Percentiles rank a stretch among this genome's conserved stretches.
These are phyloP conservation scores for Phytophthora lateralis DNA, from an alignment of 352 stramenopile species.

Conservation along the genomic window DNA sequence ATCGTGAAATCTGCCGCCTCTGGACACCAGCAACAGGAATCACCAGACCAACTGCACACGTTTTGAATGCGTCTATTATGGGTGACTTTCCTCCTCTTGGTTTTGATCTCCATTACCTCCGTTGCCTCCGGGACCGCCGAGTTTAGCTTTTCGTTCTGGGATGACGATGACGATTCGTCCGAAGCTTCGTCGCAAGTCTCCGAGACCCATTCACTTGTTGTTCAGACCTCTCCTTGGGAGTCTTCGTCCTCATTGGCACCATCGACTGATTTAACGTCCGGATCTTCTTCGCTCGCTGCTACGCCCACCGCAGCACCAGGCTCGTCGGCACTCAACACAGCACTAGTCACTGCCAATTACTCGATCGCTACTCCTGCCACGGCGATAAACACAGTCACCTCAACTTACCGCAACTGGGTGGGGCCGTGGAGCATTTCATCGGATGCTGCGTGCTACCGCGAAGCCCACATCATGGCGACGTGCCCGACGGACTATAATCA, in stretches of 20 bases:
- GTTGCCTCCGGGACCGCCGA: background rate
- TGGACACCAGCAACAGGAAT: background rate
- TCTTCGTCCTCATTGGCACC: background rate
- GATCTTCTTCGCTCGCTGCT: background rate
- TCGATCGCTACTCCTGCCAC: slow-evolving; percentile 14
- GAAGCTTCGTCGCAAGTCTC: slow-evolving; percentile 1
- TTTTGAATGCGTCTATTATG: slow-evolving; percentile 2
- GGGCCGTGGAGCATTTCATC: slow-evolving; percentile 23
- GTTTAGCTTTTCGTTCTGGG: slow-evolving; percentile 14
- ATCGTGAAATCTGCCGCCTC: slow-evolving; percentile 4
- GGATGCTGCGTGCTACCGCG: slow-evolving; percentile 24
- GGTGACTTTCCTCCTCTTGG: slow-evolving; percentile 5
- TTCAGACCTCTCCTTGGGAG: background rate
- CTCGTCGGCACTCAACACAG: background rate
- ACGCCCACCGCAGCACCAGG: background rate
- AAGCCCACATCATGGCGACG: slow-evolving; percentile 34
- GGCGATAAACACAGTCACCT: slow-evolving; percentile 5
- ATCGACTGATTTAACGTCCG: background rate
- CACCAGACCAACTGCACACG: background rate
- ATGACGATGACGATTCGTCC: slow-evolving; percentile 9
- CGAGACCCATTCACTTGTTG: background rate
- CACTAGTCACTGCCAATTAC: slow-evolving; percentile 5
- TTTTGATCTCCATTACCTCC: background rate
- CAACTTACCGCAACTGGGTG: slow-evolving; percentile 41
- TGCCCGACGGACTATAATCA: slow-evolving; percentile 43